phyloP scores from a whole-genome alignment of 192 early-diverging fungal species.

The Spinellus fusiger region DNA sequence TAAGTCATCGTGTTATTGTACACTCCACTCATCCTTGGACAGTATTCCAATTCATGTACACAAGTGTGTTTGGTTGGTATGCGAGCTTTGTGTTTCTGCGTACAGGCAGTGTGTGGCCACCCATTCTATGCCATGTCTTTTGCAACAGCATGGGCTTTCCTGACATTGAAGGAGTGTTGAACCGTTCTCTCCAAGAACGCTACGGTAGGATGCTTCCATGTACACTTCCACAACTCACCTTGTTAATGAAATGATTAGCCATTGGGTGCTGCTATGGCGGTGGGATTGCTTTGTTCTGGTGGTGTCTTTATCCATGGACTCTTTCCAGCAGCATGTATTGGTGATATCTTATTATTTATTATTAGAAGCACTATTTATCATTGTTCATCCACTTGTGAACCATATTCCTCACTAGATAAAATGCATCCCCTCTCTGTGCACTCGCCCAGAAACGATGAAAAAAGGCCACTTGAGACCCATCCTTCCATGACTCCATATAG shows the following conservation, averaged over 20 bases:
- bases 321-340: too few relatives aligned
- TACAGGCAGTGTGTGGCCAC: conserved; percentile 45
- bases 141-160: conserved; percentile 80
- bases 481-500: conserved; percentile 35
- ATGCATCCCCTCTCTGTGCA: conserved; percentile 32
- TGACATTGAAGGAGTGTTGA: conserved; percentile 28
- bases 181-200: background rate
- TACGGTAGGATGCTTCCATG: background rate
- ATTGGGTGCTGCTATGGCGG: too few relatives aligned
- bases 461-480: conserved; percentile 37
- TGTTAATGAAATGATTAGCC: background rate
- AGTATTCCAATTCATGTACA: conserved; percentile 68
- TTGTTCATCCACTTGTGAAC: conserved; percentile 20
- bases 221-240: background rate
- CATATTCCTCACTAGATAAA: conserved; percentile 29
- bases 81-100: conserved; percentile 58
- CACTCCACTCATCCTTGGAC: background rate
- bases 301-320: background rate
- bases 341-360: conserved; percentile 6
- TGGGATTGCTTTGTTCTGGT: background rate
- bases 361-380: conserved; percentile 16
- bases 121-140: conserved; percentile 58
- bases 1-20: too few relatives aligned
- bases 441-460: conserved; percentile 34
- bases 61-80: conserved; percentile 78